Base-by-base conservation (phyloP, 176 grass and related monocot genomes). In the Oryza punctata region DNA sequence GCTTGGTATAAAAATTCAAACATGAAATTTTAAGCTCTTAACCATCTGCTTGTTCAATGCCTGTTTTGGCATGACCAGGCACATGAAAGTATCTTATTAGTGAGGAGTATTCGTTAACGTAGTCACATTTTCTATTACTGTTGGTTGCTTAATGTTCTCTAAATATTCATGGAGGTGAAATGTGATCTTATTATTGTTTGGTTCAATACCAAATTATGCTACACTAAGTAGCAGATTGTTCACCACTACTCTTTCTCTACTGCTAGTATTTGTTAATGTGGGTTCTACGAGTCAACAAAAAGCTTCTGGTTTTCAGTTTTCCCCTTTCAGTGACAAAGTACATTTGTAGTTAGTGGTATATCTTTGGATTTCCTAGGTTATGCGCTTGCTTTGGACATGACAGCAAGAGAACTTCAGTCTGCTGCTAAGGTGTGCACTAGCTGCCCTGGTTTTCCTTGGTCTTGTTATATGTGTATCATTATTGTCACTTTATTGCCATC, bases 301-400 rank as follows among this genome's bases (percentile, higher is more conserved):
- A 38, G 6, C 38, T 29, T 1, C 60, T 33, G 21, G 27, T 30
- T 15, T 76, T 79, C 9, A 10, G 40, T 41, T 41, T 37, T 41
- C 40, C 24, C 70, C 65, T 37, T 37, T 37, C 35, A 37, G 35
- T 19, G 70, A 73, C 1, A 67, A 72, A 59, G 12, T 40, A 77
- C 75, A 45, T 80, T 52, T 85, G 14, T 70, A 10, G 64, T 50
- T 65, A 67, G 15, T 41, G 13, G 11, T 72, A 6, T 40, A 16
- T 77, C 16, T 25, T 84, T 74, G 43, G 32, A 43, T 75, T 75
- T 85, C 61, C 38, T 66, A 95, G 96, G 96, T 75, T 98, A 98
- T 81, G 96, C 96, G 35, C 87, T 98, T 80, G 96, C 93, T 78
- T 90, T 95, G 91, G 96, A 98, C 83, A 98, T 98, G 96, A 98